phyloP scores from a whole-genome alignment of 495 filamentous ascomycete species.

The Penicillium cataractarum region DNA sequence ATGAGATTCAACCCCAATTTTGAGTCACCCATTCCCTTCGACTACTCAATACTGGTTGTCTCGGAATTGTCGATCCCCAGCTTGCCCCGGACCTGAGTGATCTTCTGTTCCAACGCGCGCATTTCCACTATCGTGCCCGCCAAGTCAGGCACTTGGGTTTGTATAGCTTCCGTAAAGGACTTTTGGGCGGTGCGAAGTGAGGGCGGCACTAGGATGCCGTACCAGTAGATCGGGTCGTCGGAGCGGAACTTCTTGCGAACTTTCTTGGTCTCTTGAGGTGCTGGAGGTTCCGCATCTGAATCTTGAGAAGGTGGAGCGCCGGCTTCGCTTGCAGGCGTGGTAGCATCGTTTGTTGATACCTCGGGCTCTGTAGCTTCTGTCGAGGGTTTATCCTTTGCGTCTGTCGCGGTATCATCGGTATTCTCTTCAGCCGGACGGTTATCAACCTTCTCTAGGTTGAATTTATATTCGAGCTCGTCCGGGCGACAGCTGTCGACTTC shows the following conservation, averaged over 20 bases:
- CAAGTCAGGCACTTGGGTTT: conserved; percentile 39
- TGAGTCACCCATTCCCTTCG: not conserved
- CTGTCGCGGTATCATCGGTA: conserved; percentile 15
- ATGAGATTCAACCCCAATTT: not conserved
- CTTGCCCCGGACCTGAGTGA: conserved; percentile 56
- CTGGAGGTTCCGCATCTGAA: not conserved
- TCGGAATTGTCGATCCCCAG: conserved; percentile 15
- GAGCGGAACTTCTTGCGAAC: conserved; percentile 34
- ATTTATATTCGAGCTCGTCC: conserved; percentile 13
- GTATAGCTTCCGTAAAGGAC: conserved; percentile 46
- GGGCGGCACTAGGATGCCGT: conserved; percentile 65
- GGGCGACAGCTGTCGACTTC: not conserved
- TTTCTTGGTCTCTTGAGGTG: conserved; percentile 15
- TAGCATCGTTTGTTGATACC: conserved; percentile 1
- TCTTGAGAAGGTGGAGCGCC: not conserved
- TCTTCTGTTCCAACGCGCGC: conserved; percentile 65
- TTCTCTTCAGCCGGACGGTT: conserved; percentile 13
- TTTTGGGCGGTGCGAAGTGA: conserved; percentile 63
- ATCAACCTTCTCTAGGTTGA: conserved; percentile 17
- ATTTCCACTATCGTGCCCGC: conserved; percentile 68
- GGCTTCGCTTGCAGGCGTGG: not conserved
- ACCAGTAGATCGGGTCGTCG: conserved; percentile 68
- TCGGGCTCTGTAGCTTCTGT: conserved; percentile 5
- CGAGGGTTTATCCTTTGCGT: conserved; percentile 1
- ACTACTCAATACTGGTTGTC: not conserved